Percentiles rank a stretch among this genome's conserved stretches.
Evolutionary conservation across 768 basidiomycete genomes (phyloP).

Genomic region (Kwoniella dendrophila): DNA sequence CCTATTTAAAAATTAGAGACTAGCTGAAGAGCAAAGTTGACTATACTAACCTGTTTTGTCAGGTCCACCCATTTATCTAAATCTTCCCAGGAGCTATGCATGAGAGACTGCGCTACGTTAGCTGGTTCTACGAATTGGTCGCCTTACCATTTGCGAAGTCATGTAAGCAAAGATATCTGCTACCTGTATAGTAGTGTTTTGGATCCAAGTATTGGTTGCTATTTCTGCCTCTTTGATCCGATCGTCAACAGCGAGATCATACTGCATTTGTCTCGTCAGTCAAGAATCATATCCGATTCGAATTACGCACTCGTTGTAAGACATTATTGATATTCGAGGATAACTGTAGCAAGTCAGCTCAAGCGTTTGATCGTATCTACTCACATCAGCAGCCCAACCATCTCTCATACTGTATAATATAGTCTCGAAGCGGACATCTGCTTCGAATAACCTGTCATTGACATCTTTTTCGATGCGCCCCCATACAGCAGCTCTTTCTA

Average conservation of each 20-base stretch:
- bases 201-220: not conserved
- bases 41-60: not conserved
- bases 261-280: not conserved
- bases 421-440: constrained; percentile 2
- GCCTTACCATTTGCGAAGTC: not conserved
- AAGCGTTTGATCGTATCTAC: not conserved
- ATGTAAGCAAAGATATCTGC: not conserved
- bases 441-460: not conserved
- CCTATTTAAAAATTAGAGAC: not conserved
- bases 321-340: not conserved
- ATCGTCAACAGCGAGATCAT: not conserved
- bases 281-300: not conserved
- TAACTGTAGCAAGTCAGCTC: not conserved
- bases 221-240: not conserved
- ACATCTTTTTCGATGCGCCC: not conserved
- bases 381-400: constrained; percentile 6
- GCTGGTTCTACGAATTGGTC: not conserved
- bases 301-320: not conserved
- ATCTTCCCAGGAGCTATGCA: not conserved
- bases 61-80: not conserved
- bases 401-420: not conserved
- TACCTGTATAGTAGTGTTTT: not conserved
- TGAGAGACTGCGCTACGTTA: not conserved
- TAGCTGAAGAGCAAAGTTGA: not conserved
- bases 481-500: constrained; percentile 1